Evolutionary conservation across 345 rosid genomes (phyloP), one percentile per base, ranked within the genome.

Genomic region (Anacardium occidentale): DNA sequence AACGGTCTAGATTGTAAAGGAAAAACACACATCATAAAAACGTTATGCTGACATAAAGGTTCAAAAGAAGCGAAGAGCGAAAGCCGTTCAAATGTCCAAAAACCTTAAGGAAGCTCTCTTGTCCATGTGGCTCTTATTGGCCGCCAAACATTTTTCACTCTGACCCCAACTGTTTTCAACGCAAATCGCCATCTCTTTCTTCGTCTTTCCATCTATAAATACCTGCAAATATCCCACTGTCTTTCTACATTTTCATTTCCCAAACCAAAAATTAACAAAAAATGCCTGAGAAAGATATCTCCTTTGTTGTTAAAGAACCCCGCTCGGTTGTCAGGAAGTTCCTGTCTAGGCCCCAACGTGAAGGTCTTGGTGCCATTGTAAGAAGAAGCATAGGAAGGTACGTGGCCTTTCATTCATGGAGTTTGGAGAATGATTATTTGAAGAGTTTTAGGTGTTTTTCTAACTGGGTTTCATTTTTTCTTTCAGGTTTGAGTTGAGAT

Each of bases 361-460:
- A 91, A 85, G 98, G 98, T 0, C 67, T 85, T 2, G 98, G 98
- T n/a, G 94, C 97, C 69, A 71, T 82, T 62, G 98, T 91, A 32
- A 86, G 96, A 78, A 94, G 98, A 83, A 94, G 97, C 86, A 90
- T 94, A 44, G 98, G 98, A 76, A 81, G 97, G 98, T 91, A 68
- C 75, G 62, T 7, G 7, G 22, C 17, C 34, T 7, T 17, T 12
- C 32, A 3, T 29, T 29, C 32, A 29, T 1, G 32, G 32, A 29
- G 32, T 29, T 29, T 29, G 32, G 7, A 7, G 8, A 37, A 37
- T 37, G 42, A 6, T 47, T 9, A 3, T 40, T 69, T 24, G 25
- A 21, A 52, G 25, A n/a, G n/a, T 67, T 74, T 29, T 15, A 54
- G 52, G 9, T 66, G 42, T 75, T 64, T 40, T 14, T 17, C 55